A percentile compares a stretch with the other conserved stretches of the same genome.
Conservation (phyloP, 2,329 filamentous ascomycete genomes). For the Aspergillus ochraceoroseus region DNA sequence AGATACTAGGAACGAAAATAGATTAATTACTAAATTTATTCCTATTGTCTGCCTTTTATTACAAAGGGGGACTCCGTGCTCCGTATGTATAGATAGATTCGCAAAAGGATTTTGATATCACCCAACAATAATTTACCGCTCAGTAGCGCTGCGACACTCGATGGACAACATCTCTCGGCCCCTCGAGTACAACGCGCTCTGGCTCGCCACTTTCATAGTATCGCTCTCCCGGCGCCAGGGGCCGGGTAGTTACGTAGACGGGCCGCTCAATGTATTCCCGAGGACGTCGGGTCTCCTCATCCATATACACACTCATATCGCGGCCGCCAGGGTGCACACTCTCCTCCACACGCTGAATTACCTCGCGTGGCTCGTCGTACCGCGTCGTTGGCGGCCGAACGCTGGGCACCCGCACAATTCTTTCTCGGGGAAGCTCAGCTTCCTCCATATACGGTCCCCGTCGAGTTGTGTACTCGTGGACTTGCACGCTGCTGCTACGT, state of each 20-base stretch:
- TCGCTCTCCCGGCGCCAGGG: constrained; percentile 30
- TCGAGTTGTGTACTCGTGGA: constrained; percentile 40
- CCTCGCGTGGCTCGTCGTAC: constrained; percentile 43
- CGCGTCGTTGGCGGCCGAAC: constrained; percentile 51
- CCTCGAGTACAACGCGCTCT: constrained; percentile 31
- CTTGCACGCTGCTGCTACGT: constrained; percentile 40
- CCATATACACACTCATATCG: constrained; percentile 42
- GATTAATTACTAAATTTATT: too few species aligned
- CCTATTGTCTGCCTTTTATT: too few species aligned
- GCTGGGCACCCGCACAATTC: constrained; percentile 54
- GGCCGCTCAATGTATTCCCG: constrained; percentile 48
- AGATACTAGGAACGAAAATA: too few species aligned
- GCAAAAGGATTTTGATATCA: background rate
- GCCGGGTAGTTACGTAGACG: constrained; percentile 40
- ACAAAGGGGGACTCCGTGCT: too few species aligned
- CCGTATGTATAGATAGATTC: too few species aligned
- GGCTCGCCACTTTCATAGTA: constrained; percentile 38
- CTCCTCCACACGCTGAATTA: constrained; percentile 40
- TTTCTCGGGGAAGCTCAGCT: constrained; percentile 55
- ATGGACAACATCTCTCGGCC: constrained; percentile 29
- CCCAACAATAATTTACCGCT: constrained; percentile 9
- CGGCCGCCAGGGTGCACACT: constrained; percentile 43
- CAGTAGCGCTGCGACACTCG: constrained; percentile 35
- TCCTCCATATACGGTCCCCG: constrained; percentile 57
- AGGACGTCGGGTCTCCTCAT: constrained; percentile 37